A percentile compares a stretch with the other conserved stretches of the same genome.
Evolutionary conservation across 2,329 filamentous ascomycete genomes (phyloP).

Genomic region (Neonectria coccinea): DNA sequence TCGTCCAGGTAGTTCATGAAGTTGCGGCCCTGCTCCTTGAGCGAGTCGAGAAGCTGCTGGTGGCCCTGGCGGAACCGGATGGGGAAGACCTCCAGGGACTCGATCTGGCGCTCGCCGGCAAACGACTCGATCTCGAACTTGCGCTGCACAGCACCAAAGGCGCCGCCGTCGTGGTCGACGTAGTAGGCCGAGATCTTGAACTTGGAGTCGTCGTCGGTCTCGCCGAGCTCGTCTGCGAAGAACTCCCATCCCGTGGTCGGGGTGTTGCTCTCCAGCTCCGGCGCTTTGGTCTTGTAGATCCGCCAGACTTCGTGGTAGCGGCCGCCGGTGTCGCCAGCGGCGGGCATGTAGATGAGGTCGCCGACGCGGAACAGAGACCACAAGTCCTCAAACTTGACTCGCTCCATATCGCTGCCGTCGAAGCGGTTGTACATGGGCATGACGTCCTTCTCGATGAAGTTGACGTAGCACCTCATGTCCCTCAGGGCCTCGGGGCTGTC

Average conservation of each 20-base stretch:
- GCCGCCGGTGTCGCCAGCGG: constrained; percentile 49
- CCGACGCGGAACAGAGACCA: constrained; percentile 56
- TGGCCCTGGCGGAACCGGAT: constrained; percentile 54
- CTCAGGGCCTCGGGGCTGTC: constrained; percentile 54
- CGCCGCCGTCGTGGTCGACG: constrained; percentile 56
- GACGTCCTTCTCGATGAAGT: constrained; percentile 57
- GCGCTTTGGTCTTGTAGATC: constrained; percentile 50
- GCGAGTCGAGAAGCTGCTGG: constrained; percentile 49
- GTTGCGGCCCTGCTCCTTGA: constrained; percentile 49
- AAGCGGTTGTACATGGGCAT: constrained; percentile 51
- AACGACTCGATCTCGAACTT: constrained; percentile 53
- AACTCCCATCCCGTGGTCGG: constrained; percentile 51
- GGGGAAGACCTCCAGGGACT: constrained; percentile 53
- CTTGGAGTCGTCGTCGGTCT: constrained; percentile 43
- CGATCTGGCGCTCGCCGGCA: constrained; percentile 53
- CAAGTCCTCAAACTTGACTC: constrained; percentile 56
- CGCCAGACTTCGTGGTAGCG: constrained; percentile 56
- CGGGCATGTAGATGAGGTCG: constrained; percentile 56
- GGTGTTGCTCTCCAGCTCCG: constrained; percentile 47
- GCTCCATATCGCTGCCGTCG: constrained; percentile 44
- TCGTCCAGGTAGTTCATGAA: constrained; percentile 51
- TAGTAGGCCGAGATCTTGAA: constrained; percentile 56
- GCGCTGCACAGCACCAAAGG: constrained; percentile 53
- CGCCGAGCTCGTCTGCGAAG: constrained; percentile 49
- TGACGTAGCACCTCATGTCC: constrained; percentile 58